Evolutionary conservation across 306 rosid species (phyloP).

Genomic region (Malus sieversii): DNA sequence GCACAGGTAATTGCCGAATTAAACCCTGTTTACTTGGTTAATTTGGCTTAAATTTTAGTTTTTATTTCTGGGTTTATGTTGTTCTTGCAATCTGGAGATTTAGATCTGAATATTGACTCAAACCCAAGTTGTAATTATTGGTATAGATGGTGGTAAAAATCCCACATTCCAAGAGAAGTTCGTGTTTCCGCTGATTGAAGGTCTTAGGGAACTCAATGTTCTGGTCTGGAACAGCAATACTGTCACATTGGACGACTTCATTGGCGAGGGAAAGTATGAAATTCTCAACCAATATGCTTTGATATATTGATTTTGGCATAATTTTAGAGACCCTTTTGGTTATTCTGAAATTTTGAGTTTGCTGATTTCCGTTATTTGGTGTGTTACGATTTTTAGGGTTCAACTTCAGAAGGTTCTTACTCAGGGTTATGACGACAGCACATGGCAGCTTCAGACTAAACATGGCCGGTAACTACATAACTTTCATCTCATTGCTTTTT

Average conservation of each 20-base stretch:
- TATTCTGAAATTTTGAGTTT: constrained; percentile 3
- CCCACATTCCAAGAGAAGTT: constrained; percentile 81
- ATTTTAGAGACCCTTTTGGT: neutral
- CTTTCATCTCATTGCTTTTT: neutral
- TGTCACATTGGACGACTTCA: constrained; percentile 59
- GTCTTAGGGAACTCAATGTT: constrained; percentile 63
- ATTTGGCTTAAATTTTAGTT: neutral
- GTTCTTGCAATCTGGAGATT: neutral
- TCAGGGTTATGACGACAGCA: constrained; percentile 67
- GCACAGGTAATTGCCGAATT: constrained; percentile 43
- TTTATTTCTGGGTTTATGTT: neutral
- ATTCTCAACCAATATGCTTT: neutral
- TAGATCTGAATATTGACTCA: constrained; percentile 10
- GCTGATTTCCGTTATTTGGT: constrained; percentile 8
- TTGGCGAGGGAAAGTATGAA: constrained; percentile 68
- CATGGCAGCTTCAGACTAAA: constrained; percentile 81
- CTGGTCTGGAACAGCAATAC: constrained; percentile 86
- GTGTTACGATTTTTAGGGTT: constrained; percentile 28
- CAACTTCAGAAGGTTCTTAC: constrained; percentile 69
- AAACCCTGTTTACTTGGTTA: neutral
- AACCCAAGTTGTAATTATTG: constrained; percentile 1
- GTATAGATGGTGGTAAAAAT: constrained; percentile 61
- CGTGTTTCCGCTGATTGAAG: constrained; percentile 58
- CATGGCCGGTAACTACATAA: constrained; percentile 51
- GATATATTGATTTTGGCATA: neutral